phyloP scores from a whole-genome alignment of 371 early-diverging fungal species.

The Sporodiniella umbellata region DNA sequence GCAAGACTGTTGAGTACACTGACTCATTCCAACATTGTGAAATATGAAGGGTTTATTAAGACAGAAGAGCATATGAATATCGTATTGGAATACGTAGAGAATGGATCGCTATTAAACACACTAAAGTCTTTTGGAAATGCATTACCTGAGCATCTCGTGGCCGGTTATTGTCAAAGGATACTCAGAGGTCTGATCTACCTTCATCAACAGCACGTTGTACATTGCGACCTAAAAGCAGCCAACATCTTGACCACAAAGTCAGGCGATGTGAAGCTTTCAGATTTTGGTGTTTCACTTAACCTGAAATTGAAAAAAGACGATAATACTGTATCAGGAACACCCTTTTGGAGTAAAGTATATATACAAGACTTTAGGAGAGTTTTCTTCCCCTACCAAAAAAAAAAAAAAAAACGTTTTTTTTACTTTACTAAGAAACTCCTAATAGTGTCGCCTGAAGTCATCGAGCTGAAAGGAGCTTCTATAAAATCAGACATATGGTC shows the following conservation, averaged over 20 bases:
- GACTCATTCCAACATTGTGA: constrained; percentile 83
- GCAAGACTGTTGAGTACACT: constrained; percentile 68
- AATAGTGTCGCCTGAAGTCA: constrained; percentile 93
- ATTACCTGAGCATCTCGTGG: constrained; percentile 90
- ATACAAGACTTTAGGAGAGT: too few species aligned
- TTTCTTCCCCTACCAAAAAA: too few species aligned
- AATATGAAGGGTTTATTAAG: constrained; percentile 83
- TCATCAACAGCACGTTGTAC: constrained; percentile 85
- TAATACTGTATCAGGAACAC: constrained; percentile 80
- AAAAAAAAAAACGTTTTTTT: neutral
- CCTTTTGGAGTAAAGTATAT: constrained; percentile 83
- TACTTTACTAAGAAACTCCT: neutral
- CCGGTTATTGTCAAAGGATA: constrained; percentile 86
- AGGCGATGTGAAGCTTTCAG: constrained; percentile 91
- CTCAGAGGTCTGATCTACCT: constrained; percentile 90
- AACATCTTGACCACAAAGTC: constrained; percentile 94
- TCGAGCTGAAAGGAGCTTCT: constrained; percentile 78
- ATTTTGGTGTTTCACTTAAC: constrained; percentile 92
- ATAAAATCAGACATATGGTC: constrained; percentile 90
- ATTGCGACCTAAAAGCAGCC: constrained; percentile 97
- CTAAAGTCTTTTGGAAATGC: constrained; percentile 83
- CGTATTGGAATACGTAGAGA: constrained; percentile 91
- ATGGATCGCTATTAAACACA: constrained; percentile 90
- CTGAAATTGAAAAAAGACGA: constrained; percentile 67
- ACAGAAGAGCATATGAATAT: constrained; percentile 69